Conservation (phyloP, 345 rosid species). For the Cardamine chenopodiifolia region DNA sequence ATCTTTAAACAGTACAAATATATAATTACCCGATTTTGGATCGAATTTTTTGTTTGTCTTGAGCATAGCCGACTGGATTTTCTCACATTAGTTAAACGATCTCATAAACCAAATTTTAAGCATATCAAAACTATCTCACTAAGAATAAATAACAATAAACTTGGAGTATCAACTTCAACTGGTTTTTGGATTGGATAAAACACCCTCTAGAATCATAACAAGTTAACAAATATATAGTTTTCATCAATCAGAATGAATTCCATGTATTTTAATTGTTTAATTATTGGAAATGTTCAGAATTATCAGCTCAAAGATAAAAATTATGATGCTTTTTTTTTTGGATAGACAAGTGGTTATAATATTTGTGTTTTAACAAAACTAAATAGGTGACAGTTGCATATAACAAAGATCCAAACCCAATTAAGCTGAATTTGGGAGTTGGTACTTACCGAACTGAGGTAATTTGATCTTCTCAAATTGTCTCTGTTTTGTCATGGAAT, state of each 20-base stretch:
- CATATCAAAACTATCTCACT: not conserved
- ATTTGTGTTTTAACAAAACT: not conserved
- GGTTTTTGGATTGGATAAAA: not conserved
- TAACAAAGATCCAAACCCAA: constrained; percentile 86
- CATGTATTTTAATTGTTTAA: no score
- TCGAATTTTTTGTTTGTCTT: not conserved
- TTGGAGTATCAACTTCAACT: not conserved
- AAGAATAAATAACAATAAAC: not conserved
- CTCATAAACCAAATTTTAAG: not conserved
- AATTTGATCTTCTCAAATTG: not conserved
- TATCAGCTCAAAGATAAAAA: not conserved
- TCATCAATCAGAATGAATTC: not conserved
- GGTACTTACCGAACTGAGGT: constrained; percentile 98
- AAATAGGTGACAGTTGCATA: constrained; percentile 86
- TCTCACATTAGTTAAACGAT: not conserved
- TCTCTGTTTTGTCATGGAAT: not conserved
- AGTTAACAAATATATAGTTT: not conserved
- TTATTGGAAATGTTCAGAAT: not conserved
- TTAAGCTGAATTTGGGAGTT: constrained; percentile 93
- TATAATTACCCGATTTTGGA: not conserved
- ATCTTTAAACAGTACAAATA: no score
- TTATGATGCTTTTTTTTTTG: not conserved
- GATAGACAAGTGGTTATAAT: not conserved
- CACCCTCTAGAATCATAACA: not conserved
- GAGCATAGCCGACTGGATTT: not conserved